A percentile compares a stretch with the other conserved stretches of the same genome.
Conservation (phyloP, 1,139 yeast species). For the Magnusiomyces sp. region DNA sequence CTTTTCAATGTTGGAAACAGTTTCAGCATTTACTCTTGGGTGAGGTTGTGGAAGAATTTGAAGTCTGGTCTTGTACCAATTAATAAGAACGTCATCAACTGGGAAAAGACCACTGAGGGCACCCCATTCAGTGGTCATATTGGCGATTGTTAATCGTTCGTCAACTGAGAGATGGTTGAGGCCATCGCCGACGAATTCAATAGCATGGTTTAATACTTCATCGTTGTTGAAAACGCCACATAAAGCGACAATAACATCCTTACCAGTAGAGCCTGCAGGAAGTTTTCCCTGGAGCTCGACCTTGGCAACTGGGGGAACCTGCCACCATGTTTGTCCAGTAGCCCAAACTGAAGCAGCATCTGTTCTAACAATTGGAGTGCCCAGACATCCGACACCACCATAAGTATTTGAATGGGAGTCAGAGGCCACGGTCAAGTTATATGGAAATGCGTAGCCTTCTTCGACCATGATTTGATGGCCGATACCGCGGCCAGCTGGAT, state of each 20-base stretch:
- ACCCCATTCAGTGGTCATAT: conserved; percentile 99
- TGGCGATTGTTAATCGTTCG: conserved; percentile 90
- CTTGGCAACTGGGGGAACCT: conserved; percentile 96
- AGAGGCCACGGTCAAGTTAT: conserved; percentile 88
- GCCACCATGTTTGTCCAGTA: conserved; percentile 99
- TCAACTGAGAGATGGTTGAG: conserved; percentile 68
- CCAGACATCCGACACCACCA: conserved; percentile 93
- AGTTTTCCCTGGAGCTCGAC: conserved; percentile 78
- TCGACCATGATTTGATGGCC: conserved; percentile 99
- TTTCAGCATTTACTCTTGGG: conserved; percentile 64
- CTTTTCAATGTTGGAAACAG: conserved; percentile 46
- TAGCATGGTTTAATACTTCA: conserved; percentile 94
- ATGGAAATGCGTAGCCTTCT: conserved; percentile 96
- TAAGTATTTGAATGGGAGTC: conserved; percentile 97
- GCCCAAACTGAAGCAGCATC: conserved; percentile 99
- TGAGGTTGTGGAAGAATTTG: conserved; percentile 66
- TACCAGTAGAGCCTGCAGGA: conserved; percentile 86
- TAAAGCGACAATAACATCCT: conserved; percentile 90
- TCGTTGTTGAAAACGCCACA: conserved; percentile 95
- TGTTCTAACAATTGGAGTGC: conserved; percentile 96
- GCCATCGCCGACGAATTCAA: conserved; percentile 90
- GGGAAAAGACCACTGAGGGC: conserved; percentile 96
- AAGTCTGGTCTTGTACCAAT: conserved; percentile 70
- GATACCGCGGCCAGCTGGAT: conserved; percentile 98
- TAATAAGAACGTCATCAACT: conserved; percentile 65